phyloP scores from a whole-genome alignment of 345 rosid genomes.

The Populus pruinosa region DNA sequence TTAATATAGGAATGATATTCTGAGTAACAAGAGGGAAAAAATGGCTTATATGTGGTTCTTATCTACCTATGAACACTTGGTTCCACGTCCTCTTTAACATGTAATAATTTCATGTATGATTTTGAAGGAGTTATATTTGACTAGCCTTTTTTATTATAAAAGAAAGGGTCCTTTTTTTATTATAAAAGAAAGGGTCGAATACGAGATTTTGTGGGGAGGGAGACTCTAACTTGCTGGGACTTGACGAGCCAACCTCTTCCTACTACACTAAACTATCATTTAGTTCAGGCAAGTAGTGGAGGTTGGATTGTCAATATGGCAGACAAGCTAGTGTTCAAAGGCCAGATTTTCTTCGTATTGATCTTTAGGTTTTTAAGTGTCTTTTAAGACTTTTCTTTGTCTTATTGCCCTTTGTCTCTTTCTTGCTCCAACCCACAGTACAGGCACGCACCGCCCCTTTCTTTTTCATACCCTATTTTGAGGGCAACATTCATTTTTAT shows the following conservation, averaged over 20 bases:
- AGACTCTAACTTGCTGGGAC: no score
- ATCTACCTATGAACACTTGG: no score
- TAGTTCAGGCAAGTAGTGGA: neutral
- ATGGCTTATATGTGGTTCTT: no score
- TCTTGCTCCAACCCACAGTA: neutral
- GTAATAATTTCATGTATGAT: neutral
- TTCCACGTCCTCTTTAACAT: neutral
- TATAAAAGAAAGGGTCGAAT: no score
- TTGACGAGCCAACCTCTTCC: neutral
- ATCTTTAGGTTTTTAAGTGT: neutral
- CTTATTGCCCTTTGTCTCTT: neutral
- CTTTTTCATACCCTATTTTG: neutral
- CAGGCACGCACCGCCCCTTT: neutral
- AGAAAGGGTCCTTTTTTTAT: no score
- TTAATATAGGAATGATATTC: no score
- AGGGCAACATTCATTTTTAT: neutral
- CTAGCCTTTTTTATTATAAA: no score
- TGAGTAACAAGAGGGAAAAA: no score
- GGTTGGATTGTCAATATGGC: neutral
- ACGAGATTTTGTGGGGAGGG: no score
- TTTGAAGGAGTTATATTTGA: neutral
- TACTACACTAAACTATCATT: neutral
- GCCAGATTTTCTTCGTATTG: neutral
- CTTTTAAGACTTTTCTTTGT: neutral
- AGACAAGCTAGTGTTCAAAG: neutral